Percentiles rank a stretch among this genome's conserved stretches.
Evolutionary conservation across 2,329 filamentous ascomycete genomes (phyloP).

Genomic region (Penicillium decumbens): DNA sequence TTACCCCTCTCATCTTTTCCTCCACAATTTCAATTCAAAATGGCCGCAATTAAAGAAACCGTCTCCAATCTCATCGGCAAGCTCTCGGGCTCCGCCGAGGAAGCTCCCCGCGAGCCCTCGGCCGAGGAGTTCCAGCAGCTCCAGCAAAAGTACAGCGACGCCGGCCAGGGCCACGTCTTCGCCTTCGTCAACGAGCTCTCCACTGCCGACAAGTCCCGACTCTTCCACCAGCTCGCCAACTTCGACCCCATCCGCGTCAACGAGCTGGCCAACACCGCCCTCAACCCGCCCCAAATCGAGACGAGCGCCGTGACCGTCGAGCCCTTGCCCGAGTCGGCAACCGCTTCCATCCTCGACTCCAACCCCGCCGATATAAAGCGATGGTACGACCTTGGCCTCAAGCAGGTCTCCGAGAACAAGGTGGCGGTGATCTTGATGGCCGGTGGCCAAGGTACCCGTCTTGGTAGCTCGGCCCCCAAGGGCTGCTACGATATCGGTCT

Average conservation of each 20-base stretch:
- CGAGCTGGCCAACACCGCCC: conserved; percentile 72
- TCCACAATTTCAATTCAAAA: conserved; percentile 18
- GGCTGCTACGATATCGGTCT: conserved; percentile 96
- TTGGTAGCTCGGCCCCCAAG: conserved; percentile 93
- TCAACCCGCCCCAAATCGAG: conserved; percentile 65
- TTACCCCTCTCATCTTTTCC: background rate
- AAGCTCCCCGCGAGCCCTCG: conserved; percentile 49
- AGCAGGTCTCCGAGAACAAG: conserved; percentile 63
- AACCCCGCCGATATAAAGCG: conserved; percentile 68
- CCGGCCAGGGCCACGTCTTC: conserved; percentile 76
- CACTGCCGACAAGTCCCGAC: conserved; percentile 65
- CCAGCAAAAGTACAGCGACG: conserved; percentile 66
- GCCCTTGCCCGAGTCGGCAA: conserved; percentile 79
- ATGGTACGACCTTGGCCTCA: conserved; percentile 73
- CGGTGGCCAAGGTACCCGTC: conserved; percentile 88
- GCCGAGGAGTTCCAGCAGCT: conserved; percentile 64
- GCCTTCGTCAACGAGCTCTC: conserved; percentile 79
- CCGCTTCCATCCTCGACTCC: conserved; percentile 88
- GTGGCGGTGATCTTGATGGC: conserved; percentile 92
- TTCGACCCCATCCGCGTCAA: conserved; percentile 88
- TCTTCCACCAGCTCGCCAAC: conserved; percentile 74
- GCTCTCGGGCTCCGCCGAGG: conserved; percentile 40
- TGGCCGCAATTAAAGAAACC: conserved; percentile 43
- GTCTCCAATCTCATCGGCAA: conserved; percentile 49
- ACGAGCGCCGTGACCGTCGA: conserved; percentile 59